These are phyloP conservation scores for Calonectria pteridis DNA, from an alignment of 2,329 filamentous ascomycete genomes.

Conservation along the genomic window DNA sequence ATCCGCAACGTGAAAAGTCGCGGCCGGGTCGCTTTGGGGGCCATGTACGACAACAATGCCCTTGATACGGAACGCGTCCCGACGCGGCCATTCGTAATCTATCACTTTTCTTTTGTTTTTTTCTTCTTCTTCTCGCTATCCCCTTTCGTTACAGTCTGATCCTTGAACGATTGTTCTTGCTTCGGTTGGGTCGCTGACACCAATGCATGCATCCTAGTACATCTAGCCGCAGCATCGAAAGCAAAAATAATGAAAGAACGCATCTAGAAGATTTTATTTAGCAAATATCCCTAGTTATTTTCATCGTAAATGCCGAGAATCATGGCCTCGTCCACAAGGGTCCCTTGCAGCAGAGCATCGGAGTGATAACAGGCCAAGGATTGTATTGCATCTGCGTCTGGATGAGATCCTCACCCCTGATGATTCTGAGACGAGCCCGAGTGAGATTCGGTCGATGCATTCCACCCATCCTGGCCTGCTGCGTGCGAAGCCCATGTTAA, in stretches of 20 bases:
- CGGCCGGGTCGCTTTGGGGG: slow-evolving; percentile 13
- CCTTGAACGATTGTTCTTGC: not conserved
- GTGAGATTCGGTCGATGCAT: slow-evolving; percentile 19
- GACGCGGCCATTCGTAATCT: not conserved
- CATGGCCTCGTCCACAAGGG: not conserved
- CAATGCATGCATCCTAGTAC: not conserved
- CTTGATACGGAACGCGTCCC: not conserved
- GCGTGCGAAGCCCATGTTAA: slow-evolving; percentile 2
- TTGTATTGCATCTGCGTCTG: not conserved
- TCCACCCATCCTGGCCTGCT: slow-evolving; percentile 3
- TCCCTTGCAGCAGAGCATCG: not conserved
- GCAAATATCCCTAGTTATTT: not conserved
- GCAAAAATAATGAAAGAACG: not conserved
- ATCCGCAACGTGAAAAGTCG: slow-evolving; percentile 16
- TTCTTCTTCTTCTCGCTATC: not conserved
- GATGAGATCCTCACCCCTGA: not conserved
- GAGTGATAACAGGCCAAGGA: not conserved
- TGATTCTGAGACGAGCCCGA: slow-evolving; percentile 17
- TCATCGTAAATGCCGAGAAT: not conserved
- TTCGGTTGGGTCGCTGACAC: not conserved
- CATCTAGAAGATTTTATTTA: not conserved
- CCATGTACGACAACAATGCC: not conserved
- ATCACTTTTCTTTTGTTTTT: not conserved
- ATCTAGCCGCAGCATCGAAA: not conserved
- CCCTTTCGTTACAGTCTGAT: not conserved